Conservation (phyloP, 495 filamentous ascomycete genomes). For the Aspergillus sparsus region DNA sequence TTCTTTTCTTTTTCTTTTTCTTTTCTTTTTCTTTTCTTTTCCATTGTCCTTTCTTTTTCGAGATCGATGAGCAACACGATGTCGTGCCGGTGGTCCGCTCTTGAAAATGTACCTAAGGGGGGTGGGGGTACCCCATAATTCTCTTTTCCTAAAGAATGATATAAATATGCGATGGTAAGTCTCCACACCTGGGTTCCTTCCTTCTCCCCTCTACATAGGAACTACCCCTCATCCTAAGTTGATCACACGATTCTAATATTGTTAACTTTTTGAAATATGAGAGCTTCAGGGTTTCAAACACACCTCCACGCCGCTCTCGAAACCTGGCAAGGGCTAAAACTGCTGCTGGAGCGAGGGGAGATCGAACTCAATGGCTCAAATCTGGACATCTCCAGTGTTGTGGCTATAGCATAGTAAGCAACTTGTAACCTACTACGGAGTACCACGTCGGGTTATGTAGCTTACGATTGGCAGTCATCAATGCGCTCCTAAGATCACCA, state of each 20-base stretch:
- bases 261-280: not conserved
- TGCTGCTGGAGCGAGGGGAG: constrained; percentile 11
- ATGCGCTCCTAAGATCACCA: constrained; percentile 21
- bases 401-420: constrained; percentile 24
- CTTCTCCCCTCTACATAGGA: not conserved
- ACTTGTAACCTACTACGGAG: not conserved
- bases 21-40: constrained; percentile 9
- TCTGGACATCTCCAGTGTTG: constrained; percentile 24
- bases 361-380: constrained; percentile 23
- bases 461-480: constrained; percentile 21
- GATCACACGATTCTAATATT: not conserved
- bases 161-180: constrained; percentile 3
- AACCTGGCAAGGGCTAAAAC: constrained; percentile 22
- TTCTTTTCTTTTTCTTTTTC: constrained; percentile 7
- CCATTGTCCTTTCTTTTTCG: not conserved
- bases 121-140: not conserved
- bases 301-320: constrained; percentile 23
- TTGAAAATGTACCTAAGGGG: not conserved
- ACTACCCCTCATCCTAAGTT: not conserved
- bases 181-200: not conserved
- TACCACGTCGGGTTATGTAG: not conserved
- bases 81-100: not conserved
- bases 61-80: not conserved
- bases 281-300: constrained; percentile 16
- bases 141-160: not conserved